These are phyloP conservation scores for Spiraea crenata DNA, from an alignment of 331 rosid species.

Conservation along the genomic window DNA sequence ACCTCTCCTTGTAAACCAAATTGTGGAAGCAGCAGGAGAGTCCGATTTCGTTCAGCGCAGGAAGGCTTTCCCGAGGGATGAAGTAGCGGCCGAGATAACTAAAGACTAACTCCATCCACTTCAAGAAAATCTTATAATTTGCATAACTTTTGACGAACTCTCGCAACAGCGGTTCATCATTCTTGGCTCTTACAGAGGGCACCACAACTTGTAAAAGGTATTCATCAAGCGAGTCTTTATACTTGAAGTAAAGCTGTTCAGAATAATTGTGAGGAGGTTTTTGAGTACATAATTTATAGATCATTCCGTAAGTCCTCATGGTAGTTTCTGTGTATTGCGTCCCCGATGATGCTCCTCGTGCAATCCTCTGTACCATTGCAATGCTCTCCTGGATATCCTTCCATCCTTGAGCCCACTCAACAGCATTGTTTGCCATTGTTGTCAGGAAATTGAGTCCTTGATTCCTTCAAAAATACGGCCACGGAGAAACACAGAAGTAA, in stretches of 20 bases:
- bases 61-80: slow-evolving; percentile 46
- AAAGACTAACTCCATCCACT: slow-evolving; percentile 64
- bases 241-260: slow-evolving; percentile 44
- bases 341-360: slow-evolving; percentile 37
- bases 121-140: slow-evolving; percentile 51
- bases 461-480: too few species aligned
- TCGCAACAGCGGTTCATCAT: slow-evolving; percentile 53
- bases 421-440: slow-evolving; percentile 17
- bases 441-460: background rate
- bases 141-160: slow-evolving; percentile 62
- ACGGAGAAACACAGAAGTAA: too few species aligned
- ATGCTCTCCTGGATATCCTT: slow-evolving; percentile 38
- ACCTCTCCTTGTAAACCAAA: slow-evolving; percentile 49
- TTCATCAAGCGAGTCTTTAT: slow-evolving; percentile 25
- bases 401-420: slow-evolving; percentile 53
- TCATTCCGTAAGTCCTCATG: slow-evolving; percentile 47
- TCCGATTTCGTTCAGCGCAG: slow-evolving; percentile 40
- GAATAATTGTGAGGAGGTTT: slow-evolving; percentile 50
- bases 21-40: slow-evolving; percentile 44
- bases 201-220: slow-evolving; percentile 40
- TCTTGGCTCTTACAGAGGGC: slow-evolving; percentile 51
- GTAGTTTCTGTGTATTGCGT: slow-evolving; percentile 33
- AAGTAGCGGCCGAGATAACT: slow-evolving; percentile 48
- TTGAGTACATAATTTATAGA: slow-evolving; percentile 57
- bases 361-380: slow-evolving; percentile 42